These are phyloP conservation scores for Geotrichum ghanense DNA, from an alignment of 805 yeast species.

Conservation along the genomic window DNA sequence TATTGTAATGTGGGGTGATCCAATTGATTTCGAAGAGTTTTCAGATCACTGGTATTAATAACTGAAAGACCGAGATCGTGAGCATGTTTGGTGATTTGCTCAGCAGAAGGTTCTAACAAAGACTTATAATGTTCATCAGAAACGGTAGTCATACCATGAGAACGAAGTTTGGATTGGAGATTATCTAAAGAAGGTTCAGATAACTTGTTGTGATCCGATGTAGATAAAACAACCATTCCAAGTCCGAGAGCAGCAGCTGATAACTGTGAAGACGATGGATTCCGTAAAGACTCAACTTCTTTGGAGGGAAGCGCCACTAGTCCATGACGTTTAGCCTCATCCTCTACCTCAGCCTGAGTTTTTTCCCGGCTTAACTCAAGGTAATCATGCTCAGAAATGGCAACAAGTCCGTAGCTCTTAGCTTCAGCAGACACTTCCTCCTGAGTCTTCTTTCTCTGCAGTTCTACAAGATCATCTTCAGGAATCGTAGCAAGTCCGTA, in stretches of 20 bases:
- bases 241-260: constrained; percentile 17
- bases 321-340: constrained; percentile 1
- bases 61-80: constrained; percentile 14
- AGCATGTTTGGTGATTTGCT: constrained; percentile 14
- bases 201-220: constrained; percentile 20
- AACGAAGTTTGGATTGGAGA: no score
- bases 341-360: no score
- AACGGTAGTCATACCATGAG: constrained; percentile 10
- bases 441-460: background rate
- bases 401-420: constrained; percentile 11
- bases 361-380: no score
- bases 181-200: constrained; percentile 17
- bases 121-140: no score
- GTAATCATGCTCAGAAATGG: constrained; percentile 17
- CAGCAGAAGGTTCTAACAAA: constrained; percentile 15
- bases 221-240: constrained; percentile 13
- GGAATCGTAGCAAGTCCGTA: background rate
- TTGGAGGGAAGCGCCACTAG: background rate
- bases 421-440: constrained; percentile 2
- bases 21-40: no score
- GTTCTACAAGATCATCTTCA: background rate
- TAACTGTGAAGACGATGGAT: constrained; percentile 8
- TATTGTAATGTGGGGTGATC: background rate
- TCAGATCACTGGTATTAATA: constrained; percentile 17
- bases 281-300: background rate